Evolutionary conservation across 176 grass and related monocot species (phyloP).

Genomic region (Zizania latifolia): DNA sequence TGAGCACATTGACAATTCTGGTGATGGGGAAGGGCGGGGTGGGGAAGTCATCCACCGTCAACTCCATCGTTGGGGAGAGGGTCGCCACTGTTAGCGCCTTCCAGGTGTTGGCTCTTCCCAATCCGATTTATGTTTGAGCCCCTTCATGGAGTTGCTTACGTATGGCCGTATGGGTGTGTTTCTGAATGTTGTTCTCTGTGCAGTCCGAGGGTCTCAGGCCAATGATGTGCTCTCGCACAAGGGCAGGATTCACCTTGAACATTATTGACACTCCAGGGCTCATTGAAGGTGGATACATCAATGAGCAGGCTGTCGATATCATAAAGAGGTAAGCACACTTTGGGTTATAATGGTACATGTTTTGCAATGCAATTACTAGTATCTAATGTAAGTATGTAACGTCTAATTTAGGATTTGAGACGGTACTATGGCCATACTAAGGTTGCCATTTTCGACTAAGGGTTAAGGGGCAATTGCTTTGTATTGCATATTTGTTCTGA

Average conservation of each 20-base stretch:
- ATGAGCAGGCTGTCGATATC: slow-evolving; percentile 89
- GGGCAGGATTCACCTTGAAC: slow-evolving; percentile 87
- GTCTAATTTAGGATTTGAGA: background rate
- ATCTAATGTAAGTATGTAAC: background rate
- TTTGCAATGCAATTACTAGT: background rate
- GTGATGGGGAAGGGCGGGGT: slow-evolving; percentile 96
- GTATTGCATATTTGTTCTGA: slow-evolving; percentile 17
- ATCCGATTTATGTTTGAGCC: background rate
- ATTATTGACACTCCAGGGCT: slow-evolving; percentile 93
- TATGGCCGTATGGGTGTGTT: background rate
- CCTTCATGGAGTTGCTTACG: background rate
- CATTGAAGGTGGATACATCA: slow-evolving; percentile 95
- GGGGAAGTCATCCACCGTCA: slow-evolving; percentile 92
- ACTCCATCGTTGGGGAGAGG: slow-evolving; percentile 88
- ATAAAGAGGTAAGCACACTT: slow-evolving; percentile 62
- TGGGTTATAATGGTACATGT: background rate
- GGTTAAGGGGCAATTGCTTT: background rate
- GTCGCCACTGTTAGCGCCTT: slow-evolving; percentile 75
- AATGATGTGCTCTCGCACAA: slow-evolving; percentile 62
- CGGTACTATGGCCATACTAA: background rate
- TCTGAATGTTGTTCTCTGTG: background rate
- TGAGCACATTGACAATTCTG: slow-evolving; percentile 84
- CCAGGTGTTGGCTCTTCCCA: slow-evolving; percentile 45
- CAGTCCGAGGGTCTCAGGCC: slow-evolving; percentile 93
- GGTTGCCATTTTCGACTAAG: background rate